Evolutionary conservation across 2,329 filamentous ascomycete species (phyloP), one percentile per base, ranked within the genome.

Genomic region (Calonectria naviculata): DNA sequence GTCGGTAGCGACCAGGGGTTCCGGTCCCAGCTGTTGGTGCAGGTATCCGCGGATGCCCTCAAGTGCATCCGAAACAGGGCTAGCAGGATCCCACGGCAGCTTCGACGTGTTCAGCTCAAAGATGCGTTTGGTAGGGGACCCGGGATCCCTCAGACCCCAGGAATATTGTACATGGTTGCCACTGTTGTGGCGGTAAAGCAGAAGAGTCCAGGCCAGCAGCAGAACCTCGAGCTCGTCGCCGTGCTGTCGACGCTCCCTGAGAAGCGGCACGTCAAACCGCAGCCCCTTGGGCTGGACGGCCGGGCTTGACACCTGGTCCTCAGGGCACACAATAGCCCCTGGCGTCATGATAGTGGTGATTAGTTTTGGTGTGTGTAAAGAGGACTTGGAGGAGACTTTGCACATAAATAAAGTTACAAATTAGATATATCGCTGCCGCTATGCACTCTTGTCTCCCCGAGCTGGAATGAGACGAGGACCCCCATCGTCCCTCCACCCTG

Each of bases 91-190:
- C 76, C 76, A 78, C 29, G 73, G 73, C 60, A 78, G 21, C 21
- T 71, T 74, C 1, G 76, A 67, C 10, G 76, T 78, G 64, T 76
- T 75, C 21, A 78, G 42, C 24, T 77, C 76, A 26, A 77, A 73
- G 28, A 66, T 75, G 19, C 61, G 68, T 29, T 67, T 74, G 10
- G 72, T 68, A 0, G 66, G 61, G 5, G 74, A 65, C 1, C 62
- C 73, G 10, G 69, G 58, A 28, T 78, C 72, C 52, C 64, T 70
- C 36, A 77, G 15, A 1, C 76, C 74, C 76, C 76, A 78, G 0
- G 76, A 78, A 28, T 70, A 78, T 17, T 78, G 74, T 6, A 75
- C 64, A 24, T 76, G 74, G 12, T 77, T 77, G 1, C 76, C 76
- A 10, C 67, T 75, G n/a, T 54, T 78, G 47, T 78, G 71, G 6